phyloP scores from a whole-genome alignment of 768 basidiomycete genomes.

The Fomitopsis pulvina region DNA sequence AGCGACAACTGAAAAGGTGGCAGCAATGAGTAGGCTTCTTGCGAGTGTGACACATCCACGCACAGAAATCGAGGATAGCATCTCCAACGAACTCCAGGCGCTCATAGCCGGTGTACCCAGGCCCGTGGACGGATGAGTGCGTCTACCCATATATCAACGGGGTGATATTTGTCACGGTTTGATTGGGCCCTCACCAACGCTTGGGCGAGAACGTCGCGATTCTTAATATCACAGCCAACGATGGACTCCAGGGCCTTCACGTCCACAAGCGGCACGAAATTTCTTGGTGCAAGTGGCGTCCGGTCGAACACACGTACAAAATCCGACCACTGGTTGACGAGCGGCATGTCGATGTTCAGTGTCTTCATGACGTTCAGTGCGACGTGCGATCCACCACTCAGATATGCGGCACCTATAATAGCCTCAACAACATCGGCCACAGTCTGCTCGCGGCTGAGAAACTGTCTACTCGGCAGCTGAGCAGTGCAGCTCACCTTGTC shows the following conservation, averaged over 20 bases:
- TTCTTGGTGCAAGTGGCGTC: slow-evolving; percentile 20
- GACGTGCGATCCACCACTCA: slow-evolving; percentile 61
- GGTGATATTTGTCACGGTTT: background rate
- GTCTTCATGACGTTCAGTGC: slow-evolving; percentile 61
- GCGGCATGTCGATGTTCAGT: slow-evolving; percentile 57
- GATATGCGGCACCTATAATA: slow-evolving; percentile 75
- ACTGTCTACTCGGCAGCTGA: background rate
- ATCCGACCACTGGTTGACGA: slow-evolving; percentile 67
- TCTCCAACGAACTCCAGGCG: slow-evolving; percentile 84
- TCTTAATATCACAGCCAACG: slow-evolving; percentile 54
- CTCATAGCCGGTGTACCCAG: slow-evolving; percentile 47
- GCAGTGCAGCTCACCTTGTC: slow-evolving; percentile 55
- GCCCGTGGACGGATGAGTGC: slow-evolving; percentile 46
- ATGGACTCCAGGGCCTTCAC: slow-evolving; percentile 54
- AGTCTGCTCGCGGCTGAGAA: slow-evolving; percentile 35
- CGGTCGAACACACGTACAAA: slow-evolving; percentile 35
- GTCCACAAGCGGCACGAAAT: slow-evolving; percentile 26
- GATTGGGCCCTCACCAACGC: slow-evolving; percentile 50
- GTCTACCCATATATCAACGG: slow-evolving; percentile 38
- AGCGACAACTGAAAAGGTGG: slow-evolving; percentile 52
- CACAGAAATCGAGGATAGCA: slow-evolving; percentile 78
- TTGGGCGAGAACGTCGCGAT: slow-evolving; percentile 59
- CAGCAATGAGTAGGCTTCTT: background rate
- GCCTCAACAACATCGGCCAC: slow-evolving; percentile 84
- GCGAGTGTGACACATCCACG: slow-evolving; percentile 19